Evolutionary conservation across 345 rosid species (phyloP), one percentile per base, ranked within the genome.

Genomic region (Populus euphratica): DNA sequence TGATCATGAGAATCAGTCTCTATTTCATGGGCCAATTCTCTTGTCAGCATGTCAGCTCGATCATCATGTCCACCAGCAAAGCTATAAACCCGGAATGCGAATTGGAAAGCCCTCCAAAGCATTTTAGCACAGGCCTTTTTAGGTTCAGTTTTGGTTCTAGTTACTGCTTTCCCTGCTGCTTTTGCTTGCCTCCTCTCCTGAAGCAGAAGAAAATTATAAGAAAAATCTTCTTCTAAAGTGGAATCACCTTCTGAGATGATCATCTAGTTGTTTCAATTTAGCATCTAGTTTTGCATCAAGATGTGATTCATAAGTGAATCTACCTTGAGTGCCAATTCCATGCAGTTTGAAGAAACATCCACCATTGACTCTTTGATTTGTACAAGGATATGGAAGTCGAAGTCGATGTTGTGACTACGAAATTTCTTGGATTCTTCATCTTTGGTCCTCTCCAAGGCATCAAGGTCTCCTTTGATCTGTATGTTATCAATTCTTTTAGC

Each of bases 11-110:
- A 85, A 72, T 87, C 90, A 36, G 86, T 87, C 82, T 93, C 88
- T 63, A 93, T 95, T 86, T 90, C 96, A 25, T 83, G 89, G 83
- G 99, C 98, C 79, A 93, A 72, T 83, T 90, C 98, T 83, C 78
- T 88, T 16, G 92, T 93, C 74, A 95, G 83, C 65, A 49, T 86
- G 77, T 93, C 98, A 0, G 97, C 98, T 1, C 92, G 91, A 31
- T 93, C 94, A 25, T 95, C 99, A 0, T 89, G 95, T 66, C 98
- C 98, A 8, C 98, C 98, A 0, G 98, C 96, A 66, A 95, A 95
- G 18, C 86, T 85, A 76, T 93, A 93, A 20, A 93, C 94, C 75
- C 91, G 84, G 73, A 87, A 93, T 54, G 96, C 98, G 73, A 95
- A 90, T 62, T 95, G 99, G 74, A 93, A 93, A 33, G 92, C 93